Percentiles rank a stretch among this genome's conserved stretches.
Evolutionary conservation across 805 yeast genomes (phyloP).

Genomic region (Candida incommunis): DNA sequence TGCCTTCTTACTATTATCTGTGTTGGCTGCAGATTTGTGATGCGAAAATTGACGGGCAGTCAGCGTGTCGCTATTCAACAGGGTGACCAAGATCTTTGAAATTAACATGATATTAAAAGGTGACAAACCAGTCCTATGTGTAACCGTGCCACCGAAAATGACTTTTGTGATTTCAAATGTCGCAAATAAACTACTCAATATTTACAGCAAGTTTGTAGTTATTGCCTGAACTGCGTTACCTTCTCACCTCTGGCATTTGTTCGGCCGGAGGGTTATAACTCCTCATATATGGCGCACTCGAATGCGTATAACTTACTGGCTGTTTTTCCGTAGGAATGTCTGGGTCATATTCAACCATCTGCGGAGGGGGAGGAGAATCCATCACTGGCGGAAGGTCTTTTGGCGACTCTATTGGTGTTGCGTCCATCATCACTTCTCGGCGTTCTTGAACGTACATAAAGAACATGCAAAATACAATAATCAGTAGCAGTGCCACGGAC

Average conservation of each 20-base stretch:
- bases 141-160: too few species aligned
- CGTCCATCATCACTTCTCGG: neutral
- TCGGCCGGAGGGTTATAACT: neutral
- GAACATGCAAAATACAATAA: conserved; percentile 1
- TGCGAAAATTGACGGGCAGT: too few species aligned
- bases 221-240: too few species aligned
- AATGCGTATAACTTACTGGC: neutral
- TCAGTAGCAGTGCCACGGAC: neutral
- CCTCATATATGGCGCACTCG: neutral
- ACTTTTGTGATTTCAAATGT: too few species aligned
- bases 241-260: neutral
- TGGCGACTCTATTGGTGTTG: neutral
- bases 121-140: too few species aligned
- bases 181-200: too few species aligned
- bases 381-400: neutral
- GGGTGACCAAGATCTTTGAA: too few species aligned
- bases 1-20: too few species aligned
- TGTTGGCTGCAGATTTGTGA: too few species aligned
- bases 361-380: neutral
- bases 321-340: neutral
- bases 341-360: neutral
- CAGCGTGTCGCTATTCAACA: too few species aligned
- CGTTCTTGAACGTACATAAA: neutral
- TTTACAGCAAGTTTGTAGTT: too few species aligned
- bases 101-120: too few species aligned